A percentile compares a stretch with the other conserved stretches of the same genome.
phyloP scores from a whole-genome alignment of 495 filamentous ascomycete species.

The Penicillium bialowiezense region DNA sequence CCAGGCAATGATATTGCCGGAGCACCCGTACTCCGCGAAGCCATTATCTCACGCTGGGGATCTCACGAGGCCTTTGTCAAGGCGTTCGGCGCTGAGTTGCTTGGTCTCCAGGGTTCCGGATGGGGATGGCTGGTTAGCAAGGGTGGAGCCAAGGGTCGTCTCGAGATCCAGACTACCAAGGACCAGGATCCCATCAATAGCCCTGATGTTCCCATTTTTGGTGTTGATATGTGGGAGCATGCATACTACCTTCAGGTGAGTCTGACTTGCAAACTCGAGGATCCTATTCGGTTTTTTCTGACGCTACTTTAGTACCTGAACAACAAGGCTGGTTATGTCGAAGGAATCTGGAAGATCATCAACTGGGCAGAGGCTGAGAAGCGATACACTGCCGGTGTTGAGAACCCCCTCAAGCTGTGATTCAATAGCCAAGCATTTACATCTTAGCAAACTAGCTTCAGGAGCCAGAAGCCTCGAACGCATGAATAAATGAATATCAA shows the following conservation, averaged over 20 bases:
- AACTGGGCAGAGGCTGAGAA: conserved; percentile 93
- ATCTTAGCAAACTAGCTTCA: no score
- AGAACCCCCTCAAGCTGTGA: conserved; percentile 27
- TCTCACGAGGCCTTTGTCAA: conserved; percentile 64
- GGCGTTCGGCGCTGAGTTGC: conserved; percentile 66
- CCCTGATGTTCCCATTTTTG: conserved; percentile 73
- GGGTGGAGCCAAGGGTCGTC: conserved; percentile 56
- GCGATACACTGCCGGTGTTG: conserved; percentile 53
- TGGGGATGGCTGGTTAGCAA: conserved; percentile 91
- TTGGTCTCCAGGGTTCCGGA: conserved; percentile 86
- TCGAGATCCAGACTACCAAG: conserved; percentile 72
- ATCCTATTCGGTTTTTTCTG: conserved; percentile 16
- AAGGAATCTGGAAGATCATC: conserved; percentile 90
- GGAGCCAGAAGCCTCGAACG: no score
- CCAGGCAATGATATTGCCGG: conserved; percentile 64
- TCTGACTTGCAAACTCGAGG: conserved; percentile 1
- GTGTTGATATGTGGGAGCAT: conserved; percentile 98
- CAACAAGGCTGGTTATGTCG: conserved; percentile 93
- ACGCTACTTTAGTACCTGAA: conserved; percentile 73
- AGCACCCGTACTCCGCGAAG: conserved; percentile 49
- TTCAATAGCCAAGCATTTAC: background rate
- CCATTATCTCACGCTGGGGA: conserved; percentile 72
- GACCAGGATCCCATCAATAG: conserved; percentile 89
- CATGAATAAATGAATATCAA: background rate
- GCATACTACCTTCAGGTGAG: conserved; percentile 60